phyloP scores from a whole-genome alignment of 2,329 filamentous ascomycete genomes.

The Corniculantispora saksenae region DNA sequence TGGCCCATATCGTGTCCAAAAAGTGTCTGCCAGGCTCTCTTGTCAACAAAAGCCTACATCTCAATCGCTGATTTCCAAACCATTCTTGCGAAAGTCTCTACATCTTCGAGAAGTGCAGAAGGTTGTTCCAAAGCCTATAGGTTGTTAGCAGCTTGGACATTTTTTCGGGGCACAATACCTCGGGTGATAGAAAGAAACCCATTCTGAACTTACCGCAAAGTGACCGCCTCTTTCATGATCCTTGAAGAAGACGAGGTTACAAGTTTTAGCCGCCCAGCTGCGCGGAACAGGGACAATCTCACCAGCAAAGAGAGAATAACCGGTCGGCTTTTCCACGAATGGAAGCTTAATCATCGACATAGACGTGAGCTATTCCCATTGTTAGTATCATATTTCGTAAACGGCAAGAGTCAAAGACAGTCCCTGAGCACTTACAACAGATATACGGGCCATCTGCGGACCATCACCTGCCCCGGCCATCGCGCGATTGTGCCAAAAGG shows the following conservation, averaged over 20 bases:
- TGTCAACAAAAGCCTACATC: neutral
- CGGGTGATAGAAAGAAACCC: too few species aligned
- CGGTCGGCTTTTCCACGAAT: conserved; percentile 43
- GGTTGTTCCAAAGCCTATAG: conserved; percentile 40
- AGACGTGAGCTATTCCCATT: conserved; percentile 4
- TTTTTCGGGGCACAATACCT: neutral
- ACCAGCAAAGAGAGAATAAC: conserved; percentile 45
- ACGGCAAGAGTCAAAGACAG: neutral
- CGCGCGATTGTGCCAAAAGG: conserved; percentile 51
- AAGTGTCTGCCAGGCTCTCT: neutral
- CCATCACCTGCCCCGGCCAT: conserved; percentile 22
- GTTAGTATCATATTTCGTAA: neutral
- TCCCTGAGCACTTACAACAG: conserved; percentile 14
- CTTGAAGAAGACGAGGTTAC: conserved; percentile 39
- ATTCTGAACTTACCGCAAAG: conserved; percentile 20
- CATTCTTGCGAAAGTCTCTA: conserved; percentile 41
- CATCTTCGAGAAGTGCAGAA: conserved; percentile 40
- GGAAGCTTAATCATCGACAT: conserved; percentile 19
- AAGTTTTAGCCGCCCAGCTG: conserved; percentile 34
- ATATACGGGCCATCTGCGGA: conserved; percentile 26
- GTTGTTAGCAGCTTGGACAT: conserved; percentile 17
- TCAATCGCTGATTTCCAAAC: conserved; percentile 4
- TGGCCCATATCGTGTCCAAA: neutral
- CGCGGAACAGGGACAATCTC: conserved; percentile 43
- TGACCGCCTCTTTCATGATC: conserved; percentile 23